A percentile compares a stretch with the other conserved stretches of the same genome.
Evolutionary conservation across 1,139 yeast genomes (phyloP).

Genomic region (Lodderomyces elongisporus): DNA sequence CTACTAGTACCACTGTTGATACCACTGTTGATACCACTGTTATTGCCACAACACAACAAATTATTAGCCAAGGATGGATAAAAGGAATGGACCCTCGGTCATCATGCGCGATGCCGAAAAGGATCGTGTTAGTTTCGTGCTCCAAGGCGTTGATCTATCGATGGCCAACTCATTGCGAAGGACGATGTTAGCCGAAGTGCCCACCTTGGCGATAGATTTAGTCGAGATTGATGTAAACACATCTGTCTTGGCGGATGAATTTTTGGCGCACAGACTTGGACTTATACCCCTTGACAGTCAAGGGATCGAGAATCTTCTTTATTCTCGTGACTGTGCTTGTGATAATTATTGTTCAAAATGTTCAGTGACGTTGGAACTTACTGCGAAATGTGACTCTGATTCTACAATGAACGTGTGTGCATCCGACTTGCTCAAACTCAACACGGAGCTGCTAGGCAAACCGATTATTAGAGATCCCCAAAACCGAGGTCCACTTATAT

Average conservation of each 20-base stretch:
- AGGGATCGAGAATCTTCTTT: conserved; percentile 73
- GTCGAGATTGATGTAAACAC: conserved; percentile 94
- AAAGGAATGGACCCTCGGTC: no score
- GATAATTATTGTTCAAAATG: conserved; percentile 96
- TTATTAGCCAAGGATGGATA: no score
- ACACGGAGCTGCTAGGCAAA: conserved; percentile 57
- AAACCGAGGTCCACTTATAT: conserved; percentile 78
- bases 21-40: no score
- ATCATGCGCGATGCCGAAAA: conserved; percentile 81
- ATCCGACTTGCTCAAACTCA: conserved; percentile 63
- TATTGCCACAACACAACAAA: no score
- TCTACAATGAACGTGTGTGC: conserved; percentile 88
- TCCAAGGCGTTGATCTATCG: conserved; percentile 83
- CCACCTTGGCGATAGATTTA: conserved; percentile 90
- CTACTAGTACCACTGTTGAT: no score
- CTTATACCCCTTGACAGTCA: conserved; percentile 81
- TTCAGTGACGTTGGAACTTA: conserved; percentile 77
- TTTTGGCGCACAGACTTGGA: conserved; percentile 89
- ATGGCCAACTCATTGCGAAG: conserved; percentile 91
- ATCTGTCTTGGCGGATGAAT: conserved; percentile 94
- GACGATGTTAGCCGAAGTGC: conserved; percentile 92
- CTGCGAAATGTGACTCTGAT: conserved; percentile 86
- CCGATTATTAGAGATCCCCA: conserved; percentile 80
- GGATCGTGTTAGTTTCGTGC: conserved; percentile 86
- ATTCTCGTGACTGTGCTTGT: conserved; percentile 94